phyloP scores from a whole-genome alignment of 164 flowering plant species.

The Chloranthus sessilifolius region DNA sequence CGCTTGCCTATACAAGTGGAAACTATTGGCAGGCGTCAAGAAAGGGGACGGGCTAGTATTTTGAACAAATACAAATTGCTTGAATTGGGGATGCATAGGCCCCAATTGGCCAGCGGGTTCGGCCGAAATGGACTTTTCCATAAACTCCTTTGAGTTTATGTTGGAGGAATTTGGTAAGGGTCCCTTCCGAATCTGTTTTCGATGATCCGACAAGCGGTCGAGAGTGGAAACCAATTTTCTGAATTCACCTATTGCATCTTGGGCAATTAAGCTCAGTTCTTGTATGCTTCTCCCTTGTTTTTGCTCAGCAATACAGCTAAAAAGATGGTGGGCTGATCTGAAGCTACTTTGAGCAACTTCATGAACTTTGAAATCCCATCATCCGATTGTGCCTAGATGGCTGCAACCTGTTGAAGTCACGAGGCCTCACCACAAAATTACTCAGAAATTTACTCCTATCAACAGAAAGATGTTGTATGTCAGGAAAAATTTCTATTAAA shows the following conservation, averaged over 20 bases:
- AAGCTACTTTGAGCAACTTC: constrained; percentile 31
- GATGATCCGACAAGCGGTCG: constrained; percentile 11
- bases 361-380: constrained; percentile 22
- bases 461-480: no score
- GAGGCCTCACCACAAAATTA: no score
- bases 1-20: neutral
- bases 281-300: constrained; percentile 14
- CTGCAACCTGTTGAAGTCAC: no score
- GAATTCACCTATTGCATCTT: constrained; percentile 26
- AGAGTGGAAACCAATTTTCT: constrained; percentile 24
- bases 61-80: constrained; percentile 2
- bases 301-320: constrained; percentile 23
- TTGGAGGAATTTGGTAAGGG: constrained; percentile 19
- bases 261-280: constrained; percentile 23
- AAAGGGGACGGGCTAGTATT: neutral
- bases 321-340: constrained; percentile 19
- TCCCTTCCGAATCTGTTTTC: constrained; percentile 30
- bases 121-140: constrained; percentile 12
- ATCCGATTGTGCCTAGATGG: no score
- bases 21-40: constrained; percentile 1
- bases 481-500: no score
- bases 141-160: constrained; percentile 20
- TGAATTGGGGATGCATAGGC: constrained; percentile 1
- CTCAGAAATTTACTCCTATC: no score
- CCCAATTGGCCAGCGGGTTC: no score